Evolutionary conservation across 2,329 filamentous ascomycete species (phyloP), one percentile per base, ranked within the genome.

Genomic region (Ophiobolus disseminans): DNA sequence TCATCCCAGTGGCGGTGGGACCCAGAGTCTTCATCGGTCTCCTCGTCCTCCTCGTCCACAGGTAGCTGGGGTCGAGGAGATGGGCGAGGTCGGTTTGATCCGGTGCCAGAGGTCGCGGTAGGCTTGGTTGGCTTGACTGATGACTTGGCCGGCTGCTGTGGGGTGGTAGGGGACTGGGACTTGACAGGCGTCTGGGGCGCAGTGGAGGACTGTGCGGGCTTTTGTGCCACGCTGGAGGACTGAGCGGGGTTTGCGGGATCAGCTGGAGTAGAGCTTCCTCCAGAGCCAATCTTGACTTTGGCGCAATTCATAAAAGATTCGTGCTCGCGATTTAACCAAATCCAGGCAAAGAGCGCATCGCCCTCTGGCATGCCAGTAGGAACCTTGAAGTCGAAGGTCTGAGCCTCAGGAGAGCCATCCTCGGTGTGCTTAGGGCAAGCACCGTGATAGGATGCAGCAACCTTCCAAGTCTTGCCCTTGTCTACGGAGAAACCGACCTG

Each of bases 271-370:
- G 50, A 55, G 37, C 58, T 54, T 9, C n/a, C n/a, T n/a, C 55
- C 57, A 16, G 54, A 59, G 19, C 52, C 58, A 17, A 80, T 79
- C 5, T 70, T 72, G 20, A 80, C 74, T 9, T 72, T 67, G 2
- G 76, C 74, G 41, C 78, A 80, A 43, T 74, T 75, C 72, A 75
- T 75, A 53, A 74, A 76, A 49, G 75, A 69, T 49, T 78, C 76
- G 43, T 76, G 67, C 59, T 79, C 76, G 20, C 78, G 73, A 43
- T 80, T 80, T 36, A 78, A 62, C 78, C 77, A 80, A 1, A 74
- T 73, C 78, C 76, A 79, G 1, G 71, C 73, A 49, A 80, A 79
- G 13, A 80, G 55, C 10, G 70, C 73, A n/a, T 69, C 59, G 7
- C 76, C 77, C 4, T 63, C 48, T 2, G 73, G 72, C 46, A 79